These are phyloP conservation scores for Liquidambar formosana DNA, from an alignment of 164 flowering plant species.

Conservation along the genomic window DNA sequence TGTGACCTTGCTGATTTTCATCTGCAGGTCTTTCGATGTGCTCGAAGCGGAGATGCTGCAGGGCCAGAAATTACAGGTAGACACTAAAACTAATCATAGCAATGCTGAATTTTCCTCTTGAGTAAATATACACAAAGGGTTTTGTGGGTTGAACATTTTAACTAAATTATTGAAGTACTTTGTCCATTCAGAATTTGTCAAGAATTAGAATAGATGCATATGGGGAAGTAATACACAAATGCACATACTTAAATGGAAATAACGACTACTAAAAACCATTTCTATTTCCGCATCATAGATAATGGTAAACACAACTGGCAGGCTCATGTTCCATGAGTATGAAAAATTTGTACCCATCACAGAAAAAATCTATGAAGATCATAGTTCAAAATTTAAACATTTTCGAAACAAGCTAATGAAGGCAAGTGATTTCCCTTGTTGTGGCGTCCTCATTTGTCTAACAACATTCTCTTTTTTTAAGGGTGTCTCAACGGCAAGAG, in stretches of 20 bases:
- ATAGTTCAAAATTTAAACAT: too few species aligned
- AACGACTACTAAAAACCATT: too few species aligned
- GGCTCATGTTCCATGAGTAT: background rate
- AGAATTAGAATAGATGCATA: background rate
- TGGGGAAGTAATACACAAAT: too few species aligned
- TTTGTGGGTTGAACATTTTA: too few species aligned
- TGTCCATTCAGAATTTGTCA: background rate
- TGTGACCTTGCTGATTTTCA: background rate
- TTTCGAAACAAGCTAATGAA: too few species aligned
- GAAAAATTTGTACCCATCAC: too few species aligned
- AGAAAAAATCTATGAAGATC: too few species aligned
- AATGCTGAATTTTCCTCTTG: background rate
- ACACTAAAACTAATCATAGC: background rate
- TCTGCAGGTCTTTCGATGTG: constrained; percentile 81
- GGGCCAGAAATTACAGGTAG: constrained; percentile 95
- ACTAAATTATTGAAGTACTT: background rate
- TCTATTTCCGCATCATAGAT: too few species aligned
- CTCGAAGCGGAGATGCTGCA: constrained; percentile 95
- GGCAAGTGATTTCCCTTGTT: too few species aligned
- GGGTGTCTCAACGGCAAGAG: constrained; percentile 94
- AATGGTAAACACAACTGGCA: too few species aligned
- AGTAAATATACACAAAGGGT: background rate
- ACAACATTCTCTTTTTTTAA: constrained; percentile 20
- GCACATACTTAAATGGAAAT: too few species aligned
- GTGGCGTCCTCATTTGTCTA: background rate